Evolutionary conservation across 805 yeast genomes (phyloP).

Genomic region (Metschnikowia lachancei): DNA sequence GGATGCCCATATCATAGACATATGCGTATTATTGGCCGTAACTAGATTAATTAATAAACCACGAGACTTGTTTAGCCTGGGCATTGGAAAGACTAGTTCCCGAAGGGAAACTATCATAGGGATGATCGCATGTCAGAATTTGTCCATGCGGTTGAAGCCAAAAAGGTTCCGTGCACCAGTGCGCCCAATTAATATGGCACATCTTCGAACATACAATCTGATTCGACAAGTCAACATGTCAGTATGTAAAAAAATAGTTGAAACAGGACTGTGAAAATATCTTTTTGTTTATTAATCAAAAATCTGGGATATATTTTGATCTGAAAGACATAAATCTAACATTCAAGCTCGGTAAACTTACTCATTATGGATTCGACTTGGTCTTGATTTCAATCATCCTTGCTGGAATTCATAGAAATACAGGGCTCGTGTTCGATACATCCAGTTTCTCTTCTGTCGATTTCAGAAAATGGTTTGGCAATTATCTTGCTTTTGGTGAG

Average conservation of each 20-base stretch:
- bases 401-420: constrained; percentile 81
- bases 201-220: background rate
- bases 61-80: too few relatives aligned
- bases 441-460: constrained; percentile 46
- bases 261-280: background rate
- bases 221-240: constrained; percentile 2
- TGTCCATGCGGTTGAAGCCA: background rate
- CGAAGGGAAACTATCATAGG: too few relatives aligned
- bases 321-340: constrained; percentile 4
- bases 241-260: constrained; percentile 4
- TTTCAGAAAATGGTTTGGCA: constrained; percentile 47
- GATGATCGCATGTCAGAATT: too few relatives aligned
- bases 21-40: too few relatives aligned
- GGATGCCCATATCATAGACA: too few relatives aligned
- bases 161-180: background rate
- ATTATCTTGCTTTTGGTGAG: constrained; percentile 62
- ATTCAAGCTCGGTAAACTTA: constrained; percentile 53
- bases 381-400: constrained; percentile 74
- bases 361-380: constrained; percentile 76
- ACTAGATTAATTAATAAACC: too few relatives aligned
- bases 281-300: too few relatives aligned
- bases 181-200: background rate
- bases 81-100: too few relatives aligned
- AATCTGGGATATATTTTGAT: background rate
- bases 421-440: constrained; percentile 66